phyloP scores from a whole-genome alignment of 257 asterid species.

The Solanum acaule region DNA sequence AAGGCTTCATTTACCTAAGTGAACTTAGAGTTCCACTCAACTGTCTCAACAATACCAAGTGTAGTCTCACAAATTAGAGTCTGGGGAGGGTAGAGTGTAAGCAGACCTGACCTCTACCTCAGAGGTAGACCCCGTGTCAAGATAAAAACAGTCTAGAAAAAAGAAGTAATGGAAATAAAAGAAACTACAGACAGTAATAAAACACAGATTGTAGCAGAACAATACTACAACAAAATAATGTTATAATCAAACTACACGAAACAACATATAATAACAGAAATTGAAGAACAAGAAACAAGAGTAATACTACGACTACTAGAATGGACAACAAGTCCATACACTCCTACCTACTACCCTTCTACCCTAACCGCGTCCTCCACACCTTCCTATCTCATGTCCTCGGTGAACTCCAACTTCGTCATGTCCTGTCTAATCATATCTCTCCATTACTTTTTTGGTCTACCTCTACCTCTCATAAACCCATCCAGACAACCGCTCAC shows the following conservation, averaged over 20 bases:
- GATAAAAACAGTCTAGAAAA: neutral
- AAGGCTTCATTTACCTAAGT: neutral
- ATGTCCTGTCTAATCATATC: neutral
- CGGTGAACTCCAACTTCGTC: neutral
- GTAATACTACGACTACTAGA: neutral
- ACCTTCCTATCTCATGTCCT: neutral
- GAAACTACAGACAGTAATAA: neutral
- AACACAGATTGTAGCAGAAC: neutral
- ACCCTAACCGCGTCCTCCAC: neutral
- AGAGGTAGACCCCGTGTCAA: neutral
- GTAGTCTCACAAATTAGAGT: neutral
- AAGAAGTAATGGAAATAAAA: neutral
- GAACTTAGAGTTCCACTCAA: neutral
- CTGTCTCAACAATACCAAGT: neutral
- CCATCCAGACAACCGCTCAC: neutral
- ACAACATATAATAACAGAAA: neutral
- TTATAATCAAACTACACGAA: neutral
- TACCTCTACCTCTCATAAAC: neutral
- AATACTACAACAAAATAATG: neutral
- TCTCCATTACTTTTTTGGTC: neutral
- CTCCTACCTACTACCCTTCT: neutral
- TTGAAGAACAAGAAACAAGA: neutral
- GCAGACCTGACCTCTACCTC: neutral
- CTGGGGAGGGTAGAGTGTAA: neutral
- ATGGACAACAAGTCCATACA: neutral